These are phyloP conservation scores for Crithidia expoeki DNA, from an alignment of 208 protist species.

Conservation along the genomic window DNA sequence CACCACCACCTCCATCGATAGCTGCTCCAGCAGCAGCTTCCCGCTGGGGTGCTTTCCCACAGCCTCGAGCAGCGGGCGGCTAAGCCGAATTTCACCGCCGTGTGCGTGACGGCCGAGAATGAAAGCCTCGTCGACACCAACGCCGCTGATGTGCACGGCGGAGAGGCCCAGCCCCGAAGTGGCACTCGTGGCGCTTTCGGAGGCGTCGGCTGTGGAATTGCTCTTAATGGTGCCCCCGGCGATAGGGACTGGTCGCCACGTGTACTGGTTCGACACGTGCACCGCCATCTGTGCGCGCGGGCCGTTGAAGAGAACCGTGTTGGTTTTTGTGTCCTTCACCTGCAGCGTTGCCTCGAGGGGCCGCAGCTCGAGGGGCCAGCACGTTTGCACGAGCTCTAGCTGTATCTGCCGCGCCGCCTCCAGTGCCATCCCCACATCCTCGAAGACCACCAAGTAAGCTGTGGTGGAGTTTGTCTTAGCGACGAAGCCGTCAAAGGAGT, in stretches of 20 bases:
- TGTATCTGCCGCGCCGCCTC: constrained; percentile 73
- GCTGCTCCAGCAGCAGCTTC: constrained; percentile 63
- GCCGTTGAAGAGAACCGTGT: constrained; percentile 71
- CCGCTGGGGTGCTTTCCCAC: constrained; percentile 41
- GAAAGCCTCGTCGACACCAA: constrained; percentile 59
- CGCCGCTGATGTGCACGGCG: constrained; percentile 50
- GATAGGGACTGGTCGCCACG: constrained; percentile 16
- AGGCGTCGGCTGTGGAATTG: background rate
- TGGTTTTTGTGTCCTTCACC: constrained; percentile 54
- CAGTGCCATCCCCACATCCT: constrained; percentile 41
- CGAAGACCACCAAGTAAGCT: constrained; percentile 73
- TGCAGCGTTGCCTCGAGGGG: constrained; percentile 64
- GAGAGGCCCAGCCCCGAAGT: background rate
- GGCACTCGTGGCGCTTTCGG: background rate
- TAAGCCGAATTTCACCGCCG: constrained; percentile 72
- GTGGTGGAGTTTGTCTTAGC: constrained; percentile 60
- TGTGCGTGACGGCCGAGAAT: constrained; percentile 46
- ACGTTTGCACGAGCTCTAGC: constrained; percentile 43
- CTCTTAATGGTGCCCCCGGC: background rate
- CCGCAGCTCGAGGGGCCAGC: constrained; percentile 64
- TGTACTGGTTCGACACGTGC: constrained; percentile 45
- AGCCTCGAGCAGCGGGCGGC: constrained; percentile 36
- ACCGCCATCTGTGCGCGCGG: constrained; percentile 65
- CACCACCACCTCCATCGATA: constrained; percentile 53
- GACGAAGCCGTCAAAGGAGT: constrained; percentile 56